A percentile compares a stretch with the other conserved stretches of the same genome.
phyloP scores from a whole-genome alignment of 31 red algal genomes.

The Porphyra umbilicalis region DNA sequence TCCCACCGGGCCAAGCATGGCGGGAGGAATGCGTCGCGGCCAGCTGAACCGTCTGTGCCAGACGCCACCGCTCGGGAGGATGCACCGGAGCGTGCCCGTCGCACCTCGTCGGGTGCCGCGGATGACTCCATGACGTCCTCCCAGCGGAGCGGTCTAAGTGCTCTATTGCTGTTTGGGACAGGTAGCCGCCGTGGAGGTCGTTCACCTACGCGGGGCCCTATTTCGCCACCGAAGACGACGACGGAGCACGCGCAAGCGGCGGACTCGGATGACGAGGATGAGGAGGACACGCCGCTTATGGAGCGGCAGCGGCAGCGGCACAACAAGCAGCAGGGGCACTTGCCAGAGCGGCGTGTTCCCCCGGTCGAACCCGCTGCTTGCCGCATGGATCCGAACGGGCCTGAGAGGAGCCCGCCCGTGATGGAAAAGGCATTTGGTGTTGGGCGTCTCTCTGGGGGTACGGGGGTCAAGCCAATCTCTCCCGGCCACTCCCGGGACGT shows the following conservation, averaged over 20 bases:
- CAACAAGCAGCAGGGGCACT: neutral
- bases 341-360: neutral
- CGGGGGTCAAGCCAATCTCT: neutral
- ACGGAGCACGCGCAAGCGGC: neutral
- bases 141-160: neutral
- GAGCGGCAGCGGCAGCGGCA: neutral
- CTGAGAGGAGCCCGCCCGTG: neutral
- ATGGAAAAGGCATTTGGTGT: neutral
- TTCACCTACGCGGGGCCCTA: neutral
- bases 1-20: too few species aligned
- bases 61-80: neutral
- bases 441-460: neutral
- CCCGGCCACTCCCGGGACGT: neutral
- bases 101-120: neutral
- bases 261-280: neutral
- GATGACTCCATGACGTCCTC: neutral
- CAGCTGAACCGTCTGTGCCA: neutral
- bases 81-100: neutral
- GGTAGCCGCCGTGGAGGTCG: neutral
- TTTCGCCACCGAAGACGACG: neutral
- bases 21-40: neutral
- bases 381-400: neutral
- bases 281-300: neutral
- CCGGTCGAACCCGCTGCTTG: neutral
- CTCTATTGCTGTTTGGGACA: neutral